Percentiles rank a stretch among this genome's conserved stretches.
phyloP scores from a whole-genome alignment of 2,329 filamentous ascomycete species.

The Arthrobotrys iridis region DNA sequence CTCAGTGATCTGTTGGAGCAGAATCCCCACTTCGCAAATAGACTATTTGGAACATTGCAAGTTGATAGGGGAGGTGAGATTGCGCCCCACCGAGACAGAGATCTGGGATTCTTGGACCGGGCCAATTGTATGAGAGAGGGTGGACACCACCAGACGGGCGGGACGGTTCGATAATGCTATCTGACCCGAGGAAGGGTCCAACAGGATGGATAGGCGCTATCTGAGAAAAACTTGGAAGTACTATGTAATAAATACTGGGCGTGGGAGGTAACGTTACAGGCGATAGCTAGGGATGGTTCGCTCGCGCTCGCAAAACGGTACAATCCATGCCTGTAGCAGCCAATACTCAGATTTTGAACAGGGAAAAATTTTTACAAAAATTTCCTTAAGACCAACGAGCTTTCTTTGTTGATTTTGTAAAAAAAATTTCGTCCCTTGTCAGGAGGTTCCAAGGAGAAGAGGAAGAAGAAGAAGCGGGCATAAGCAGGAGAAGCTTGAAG shows the following conservation, averaged over 20 bases:
- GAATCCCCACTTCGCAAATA: conserved; percentile 12
- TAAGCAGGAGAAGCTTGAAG: too few species aligned
- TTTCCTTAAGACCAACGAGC: too few species aligned
- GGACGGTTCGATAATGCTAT: conserved; percentile 40
- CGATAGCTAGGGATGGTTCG: not conserved
- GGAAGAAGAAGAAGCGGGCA: too few species aligned
- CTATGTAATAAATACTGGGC: not conserved
- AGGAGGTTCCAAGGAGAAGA: too few species aligned
- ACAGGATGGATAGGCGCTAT: conserved; percentile 23
- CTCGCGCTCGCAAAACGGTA: not conserved
- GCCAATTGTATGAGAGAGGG: conserved; percentile 20
- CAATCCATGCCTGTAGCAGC: not conserved
- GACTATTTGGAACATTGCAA: not conserved
- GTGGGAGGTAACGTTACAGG: not conserved
- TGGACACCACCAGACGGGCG: conserved; percentile 19
- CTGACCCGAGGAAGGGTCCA: conserved; percentile 2
- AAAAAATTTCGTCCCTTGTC: too few species aligned
- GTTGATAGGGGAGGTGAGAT: conserved; percentile 2
- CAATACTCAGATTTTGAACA: not conserved
- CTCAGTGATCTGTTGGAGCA: not conserved
- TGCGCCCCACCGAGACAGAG: conserved; percentile 15
- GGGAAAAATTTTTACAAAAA: too few species aligned
- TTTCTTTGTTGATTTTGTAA: too few species aligned
- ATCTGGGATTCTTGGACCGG: conserved; percentile 24
- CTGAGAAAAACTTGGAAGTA: conserved; percentile 4